phyloP scores from a whole-genome alignment of 768 basidiomycete species.

The Trametes cingulata region DNA sequence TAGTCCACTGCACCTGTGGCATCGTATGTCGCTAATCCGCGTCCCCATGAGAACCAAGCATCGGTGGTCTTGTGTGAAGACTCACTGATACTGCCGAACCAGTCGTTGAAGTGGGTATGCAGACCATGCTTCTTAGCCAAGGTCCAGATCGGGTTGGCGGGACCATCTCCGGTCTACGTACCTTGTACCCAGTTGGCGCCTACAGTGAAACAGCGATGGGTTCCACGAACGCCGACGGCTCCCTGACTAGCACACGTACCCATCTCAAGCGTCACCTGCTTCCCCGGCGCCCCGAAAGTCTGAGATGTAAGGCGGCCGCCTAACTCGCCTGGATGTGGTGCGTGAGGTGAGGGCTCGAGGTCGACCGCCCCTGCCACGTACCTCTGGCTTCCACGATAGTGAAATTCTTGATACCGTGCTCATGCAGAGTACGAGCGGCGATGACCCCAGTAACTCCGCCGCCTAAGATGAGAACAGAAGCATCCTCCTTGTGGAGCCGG shows the following conservation, averaged over 20 bases:
- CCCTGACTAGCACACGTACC: slow-evolving; percentile 30
- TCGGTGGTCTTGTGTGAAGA: too few species aligned
- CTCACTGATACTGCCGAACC: slow-evolving; percentile 29
- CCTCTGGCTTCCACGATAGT: slow-evolving; percentile 54
- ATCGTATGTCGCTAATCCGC: slow-evolving; percentile 50
- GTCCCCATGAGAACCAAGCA: too few species aligned
- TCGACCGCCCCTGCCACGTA: background rate
- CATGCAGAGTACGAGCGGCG: slow-evolving; percentile 57
- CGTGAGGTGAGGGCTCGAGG: too few species aligned
- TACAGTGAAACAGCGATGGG: background rate
- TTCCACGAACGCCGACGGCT: slow-evolving; percentile 49
- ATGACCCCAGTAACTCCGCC: slow-evolving; percentile 65
- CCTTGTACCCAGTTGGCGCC: slow-evolving; percentile 41
- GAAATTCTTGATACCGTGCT: slow-evolving; percentile 55
- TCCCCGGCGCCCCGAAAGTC: slow-evolving; percentile 41
- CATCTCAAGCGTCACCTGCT: slow-evolving; percentile 44
- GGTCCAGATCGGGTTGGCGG: slow-evolving; percentile 55
- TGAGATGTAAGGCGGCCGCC: slow-evolving; percentile 55
- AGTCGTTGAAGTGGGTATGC: slow-evolving; percentile 42
- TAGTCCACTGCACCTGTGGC: slow-evolving; percentile 48
- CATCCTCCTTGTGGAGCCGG: background rate
- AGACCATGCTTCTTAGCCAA: slow-evolving; percentile 54
- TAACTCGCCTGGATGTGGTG: slow-evolving; percentile 35
- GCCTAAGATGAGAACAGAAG: slow-evolving; percentile 56
- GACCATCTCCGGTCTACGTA: slow-evolving; percentile 44